A percentile compares a stretch with the other conserved stretches of the same genome.
Conservation (phyloP, 2,329 filamentous ascomycete species). For the Conoideocrella luteorostrata region DNA sequence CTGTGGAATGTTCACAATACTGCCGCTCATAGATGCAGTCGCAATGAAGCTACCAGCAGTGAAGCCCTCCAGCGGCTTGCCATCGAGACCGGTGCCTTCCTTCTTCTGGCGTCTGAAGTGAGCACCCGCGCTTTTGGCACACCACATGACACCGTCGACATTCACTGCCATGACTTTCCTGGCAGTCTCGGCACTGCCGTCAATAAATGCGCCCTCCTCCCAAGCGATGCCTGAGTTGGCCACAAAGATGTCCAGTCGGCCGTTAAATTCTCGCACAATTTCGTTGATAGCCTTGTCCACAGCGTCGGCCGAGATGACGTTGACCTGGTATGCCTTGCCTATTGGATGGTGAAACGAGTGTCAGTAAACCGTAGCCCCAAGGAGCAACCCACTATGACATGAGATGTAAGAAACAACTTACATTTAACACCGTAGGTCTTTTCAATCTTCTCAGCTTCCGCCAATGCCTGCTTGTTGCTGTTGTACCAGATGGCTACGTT, state of each 20-base stretch:
- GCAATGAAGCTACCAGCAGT: conserved; percentile 66
- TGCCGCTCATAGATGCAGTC: conserved; percentile 72
- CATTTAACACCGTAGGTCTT: conserved; percentile 62
- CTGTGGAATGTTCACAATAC: conserved; percentile 73
- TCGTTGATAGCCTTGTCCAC: conserved; percentile 45
- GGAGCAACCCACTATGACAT: too few species aligned
- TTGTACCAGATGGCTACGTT: conserved; percentile 71
- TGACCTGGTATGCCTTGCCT: conserved; percentile 45
- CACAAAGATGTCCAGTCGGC: conserved; percentile 70
- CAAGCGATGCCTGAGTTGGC: conserved; percentile 74
- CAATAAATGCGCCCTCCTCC: conserved; percentile 61
- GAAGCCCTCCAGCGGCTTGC: conserved; percentile 54
- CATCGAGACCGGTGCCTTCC: conserved; percentile 57
- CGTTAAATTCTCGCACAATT: conserved; percentile 61
- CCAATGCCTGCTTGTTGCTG: conserved; percentile 57
- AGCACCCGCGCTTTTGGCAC: conserved; percentile 60
- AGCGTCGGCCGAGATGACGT: conserved; percentile 47
- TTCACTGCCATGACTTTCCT: conserved; percentile 64
- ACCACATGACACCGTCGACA: conserved; percentile 73
- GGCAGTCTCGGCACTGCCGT: conserved; percentile 59
- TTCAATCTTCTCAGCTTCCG: conserved; percentile 57
- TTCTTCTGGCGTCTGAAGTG: conserved; percentile 66
- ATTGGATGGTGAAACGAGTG: background rate
- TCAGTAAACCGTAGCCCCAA: background rate
- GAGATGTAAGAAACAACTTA: conserved; percentile 28